phyloP scores from a whole-genome alignment of 371 early-diverging fungal genomes.

The Rhizopus stolonifer region DNA sequence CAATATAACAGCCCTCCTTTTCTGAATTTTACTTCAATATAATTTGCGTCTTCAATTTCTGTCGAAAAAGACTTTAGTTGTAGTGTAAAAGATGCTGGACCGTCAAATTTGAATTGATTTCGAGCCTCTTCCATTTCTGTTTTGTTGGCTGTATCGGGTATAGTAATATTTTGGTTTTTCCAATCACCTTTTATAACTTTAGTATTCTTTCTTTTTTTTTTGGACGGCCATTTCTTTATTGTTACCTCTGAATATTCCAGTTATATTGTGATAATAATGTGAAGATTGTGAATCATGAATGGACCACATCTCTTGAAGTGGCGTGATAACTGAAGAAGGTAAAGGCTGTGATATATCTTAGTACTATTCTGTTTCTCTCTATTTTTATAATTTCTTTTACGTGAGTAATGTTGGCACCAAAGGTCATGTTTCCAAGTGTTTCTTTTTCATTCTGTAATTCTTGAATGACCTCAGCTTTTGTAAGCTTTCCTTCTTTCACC shows the following conservation, averaged over 20 bases:
- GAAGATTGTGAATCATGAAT: slow-evolving; percentile 26
- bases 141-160: slow-evolving; percentile 25
- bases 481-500: slow-evolving; percentile 27
- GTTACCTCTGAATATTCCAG: slow-evolving; percentile 63
- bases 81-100: slow-evolving; percentile 43
- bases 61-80: slow-evolving; percentile 50
- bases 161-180: slow-evolving; percentile 33
- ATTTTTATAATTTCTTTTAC: slow-evolving; percentile 26
- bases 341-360: slow-evolving; percentile 36
- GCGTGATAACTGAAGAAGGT: slow-evolving; percentile 29
- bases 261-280: slow-evolving; percentile 62
- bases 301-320: slow-evolving; percentile 33
- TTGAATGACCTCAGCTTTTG: slow-evolving; percentile 34
- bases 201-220: slow-evolving; percentile 13
- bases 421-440: slow-evolving; percentile 48
- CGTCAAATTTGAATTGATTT: slow-evolving; percentile 33
- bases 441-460: slow-evolving; percentile 44
- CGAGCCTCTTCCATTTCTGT: slow-evolving; percentile 37
- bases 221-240: neutral
- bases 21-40: slow-evolving; percentile 46
- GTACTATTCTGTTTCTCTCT: neutral
- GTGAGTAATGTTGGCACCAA: slow-evolving; percentile 50
- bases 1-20: neutral
- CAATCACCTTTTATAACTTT: slow-evolving; percentile 33
- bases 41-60: slow-evolving; percentile 48